These are phyloP conservation scores for Neurospora sp. DNA, from an alignment of 495 filamentous ascomycete species.

Conservation along the genomic window DNA sequence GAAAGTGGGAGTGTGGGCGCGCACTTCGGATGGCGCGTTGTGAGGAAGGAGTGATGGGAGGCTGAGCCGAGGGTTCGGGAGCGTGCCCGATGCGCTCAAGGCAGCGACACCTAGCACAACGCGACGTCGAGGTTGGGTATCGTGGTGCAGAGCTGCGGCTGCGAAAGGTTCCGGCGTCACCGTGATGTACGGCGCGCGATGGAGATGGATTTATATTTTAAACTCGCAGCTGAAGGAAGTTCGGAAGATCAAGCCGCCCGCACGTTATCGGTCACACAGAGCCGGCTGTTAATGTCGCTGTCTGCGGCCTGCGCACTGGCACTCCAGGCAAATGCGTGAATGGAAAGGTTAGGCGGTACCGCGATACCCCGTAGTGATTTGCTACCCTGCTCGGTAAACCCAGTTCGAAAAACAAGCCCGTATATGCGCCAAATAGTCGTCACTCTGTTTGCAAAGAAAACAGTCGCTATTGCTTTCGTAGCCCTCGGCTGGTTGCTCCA, in stretches of 20 bases:
- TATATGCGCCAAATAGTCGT: not conserved
- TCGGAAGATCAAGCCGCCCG: not conserved
- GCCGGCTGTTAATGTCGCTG: not conserved
- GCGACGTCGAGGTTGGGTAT: not conserved
- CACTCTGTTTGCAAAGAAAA: not conserved
- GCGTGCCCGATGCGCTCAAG: not conserved
- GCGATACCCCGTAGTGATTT: not conserved
- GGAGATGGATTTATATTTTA: not conserved
- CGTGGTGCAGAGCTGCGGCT: not conserved
- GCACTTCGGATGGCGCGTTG: not conserved
- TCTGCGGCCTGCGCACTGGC: not conserved
- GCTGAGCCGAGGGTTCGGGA: not conserved
- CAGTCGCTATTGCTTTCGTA: not conserved
- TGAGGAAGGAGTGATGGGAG: not conserved
- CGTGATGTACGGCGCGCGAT: not conserved
- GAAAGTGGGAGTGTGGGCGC: not conserved
- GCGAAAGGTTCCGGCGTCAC: not conserved
- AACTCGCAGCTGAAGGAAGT: not conserved
- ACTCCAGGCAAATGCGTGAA: not conserved
- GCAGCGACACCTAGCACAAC: not conserved
- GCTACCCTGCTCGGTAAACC: not conserved
- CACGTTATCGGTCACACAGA: not conserved
- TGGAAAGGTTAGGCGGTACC: not conserved
- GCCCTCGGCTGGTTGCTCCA: not conserved
- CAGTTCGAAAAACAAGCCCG: not conserved